Evolutionary conservation across 2,329 filamentous ascomycete genomes (phyloP), one percentile per base, ranked within the genome.

Genomic region (Cladosporium cucumerinum): DNA sequence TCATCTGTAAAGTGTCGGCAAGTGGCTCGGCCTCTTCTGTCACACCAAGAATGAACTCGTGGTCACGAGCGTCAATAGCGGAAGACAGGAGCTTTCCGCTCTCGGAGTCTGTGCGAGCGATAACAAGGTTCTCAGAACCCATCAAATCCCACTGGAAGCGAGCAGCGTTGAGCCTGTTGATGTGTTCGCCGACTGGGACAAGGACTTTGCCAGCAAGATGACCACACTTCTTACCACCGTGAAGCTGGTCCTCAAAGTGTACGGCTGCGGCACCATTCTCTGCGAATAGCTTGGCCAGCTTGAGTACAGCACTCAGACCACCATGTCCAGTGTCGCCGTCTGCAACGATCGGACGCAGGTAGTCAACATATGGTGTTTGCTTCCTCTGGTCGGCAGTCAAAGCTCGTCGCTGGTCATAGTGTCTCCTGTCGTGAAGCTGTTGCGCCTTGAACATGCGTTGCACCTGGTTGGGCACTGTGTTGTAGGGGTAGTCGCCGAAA

Each of bases 81-180:
- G 90, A 96, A 65, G 90, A 96, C 63, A 99, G 84, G 25, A 99
- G 85, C 76, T 89, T 93, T 54, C 94, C 95, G 67, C 92, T 96
- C 79, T 98, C 95, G 0, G 93, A 96, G 78, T 99, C 95, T 1
- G 95, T 98, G 65, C 95, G 89, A 2, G 95, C 95, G 75, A 99
- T 95, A 49, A 98, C 87, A 4, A 98, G 84, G 77, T 96, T 98
- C 81, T 99, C 95, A 61, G 87, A 89, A 55, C 94, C 95, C 94
- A 99, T 98, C 71, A 97, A 84, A 74, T 99, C 95, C 94, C 94
- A 99, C 75, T 99, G 95, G 81, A 97, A 97, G 66, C 95, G 89
- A 3, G 94, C 89, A 1, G 95, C 93, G 23, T 93, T 89, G 5
- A 99, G 87, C 30, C 95, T 89, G 81, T 97, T 97, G 82, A 98